Evolutionary conservation across 73 alveolate genomes (phyloP), one percentile per base, ranked within the genome.

Genomic region (Breviolum minutum): DNA sequence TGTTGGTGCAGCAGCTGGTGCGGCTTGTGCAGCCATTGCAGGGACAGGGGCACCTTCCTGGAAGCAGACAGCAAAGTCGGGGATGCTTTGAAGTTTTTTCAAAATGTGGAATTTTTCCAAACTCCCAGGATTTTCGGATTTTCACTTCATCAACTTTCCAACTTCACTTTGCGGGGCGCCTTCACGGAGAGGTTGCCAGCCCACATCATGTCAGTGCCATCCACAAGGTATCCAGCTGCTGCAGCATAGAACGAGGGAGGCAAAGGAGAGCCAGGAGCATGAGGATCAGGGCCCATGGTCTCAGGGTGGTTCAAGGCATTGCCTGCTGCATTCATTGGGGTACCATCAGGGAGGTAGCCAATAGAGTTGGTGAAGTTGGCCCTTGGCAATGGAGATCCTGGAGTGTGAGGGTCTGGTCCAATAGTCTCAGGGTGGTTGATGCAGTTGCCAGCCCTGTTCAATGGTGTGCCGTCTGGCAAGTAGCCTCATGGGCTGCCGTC

Each of bases 271-370:
- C 95, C 95, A 0, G 95, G 95, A 63, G 80, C n/a, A 79, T 86
- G 95, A 12, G n/a, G 17, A 29, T 86, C 95, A 26, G 79, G 80
- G 30, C 32, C 54, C 64, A 61, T 86, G 80, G 95, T 61, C 95
- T 61, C 80, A 11, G 79, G 95, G 29, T 86, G 95, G 61, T 86
- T 61, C 54, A 81, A 17, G 20, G 71, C 90, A 24, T 81, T 81
- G 71, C 90, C 95, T 22, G 95, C 95, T 29, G 63, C 60, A 27
- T 61, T 63, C 95, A 86, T 13, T 6, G 80, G 74, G 26, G 95
- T 86, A 62, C 95, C 95, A 26, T 86, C 95, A 9, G 95, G 95
- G 19, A 86, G 80, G 80, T 86, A 86, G 79, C 95, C 95, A 8
- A 83, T 26, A 8, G 70, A 48, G n/a, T 83, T 83, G 93, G 26